Percentiles rank a stretch among this genome's conserved stretches.
phyloP scores from a whole-genome alignment of 106 monocot genomes.

The Allium fistulosum region DNA sequence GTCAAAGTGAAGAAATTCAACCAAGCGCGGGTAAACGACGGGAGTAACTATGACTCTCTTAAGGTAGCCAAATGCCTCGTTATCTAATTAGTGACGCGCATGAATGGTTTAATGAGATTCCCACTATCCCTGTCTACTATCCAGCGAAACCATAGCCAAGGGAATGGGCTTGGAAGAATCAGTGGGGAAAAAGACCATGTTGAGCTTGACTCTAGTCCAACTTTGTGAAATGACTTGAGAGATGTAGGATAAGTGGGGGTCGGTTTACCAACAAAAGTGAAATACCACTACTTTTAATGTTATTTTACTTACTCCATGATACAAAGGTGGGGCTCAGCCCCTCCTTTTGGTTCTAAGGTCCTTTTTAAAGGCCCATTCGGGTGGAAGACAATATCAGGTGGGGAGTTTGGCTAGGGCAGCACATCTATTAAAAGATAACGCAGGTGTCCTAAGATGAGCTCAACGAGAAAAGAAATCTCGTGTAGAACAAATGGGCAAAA shows the following conservation, averaged over 20 bases:
- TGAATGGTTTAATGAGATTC: slow-evolving; percentile 76
- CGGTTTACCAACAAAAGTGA: no score
- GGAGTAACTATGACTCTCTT: slow-evolving; percentile 73
- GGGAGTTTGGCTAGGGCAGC: slow-evolving; percentile 58
- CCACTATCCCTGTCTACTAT: slow-evolving; percentile 24
- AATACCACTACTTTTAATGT: no score
- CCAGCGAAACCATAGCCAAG: not conserved
- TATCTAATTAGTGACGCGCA: slow-evolving; percentile 31
- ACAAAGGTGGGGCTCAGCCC: no score
- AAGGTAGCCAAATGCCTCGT: slow-evolving; percentile 77
- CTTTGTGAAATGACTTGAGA: no score
- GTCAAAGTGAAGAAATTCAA: slow-evolving; percentile 82
- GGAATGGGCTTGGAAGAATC: not conserved
- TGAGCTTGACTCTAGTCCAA: no score
- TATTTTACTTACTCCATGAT: no score
- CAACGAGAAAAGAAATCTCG: slow-evolving; percentile 82
- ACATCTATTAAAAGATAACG: slow-evolving; percentile 66
- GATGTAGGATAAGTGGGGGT: no score
- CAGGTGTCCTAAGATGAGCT: slow-evolving; percentile 81
- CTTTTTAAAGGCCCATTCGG: no score
- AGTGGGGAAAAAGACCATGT: not conserved
- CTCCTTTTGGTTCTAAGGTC: no score
- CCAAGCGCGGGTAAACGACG: slow-evolving; percentile 49
- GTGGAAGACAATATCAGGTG: slow-evolving; percentile 54
- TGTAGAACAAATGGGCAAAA: slow-evolving; percentile 87